Percentiles rank a stretch among this genome's conserved stretches.
Conservation (phyloP, 2,329 filamentous ascomycete genomes). For the Phyllachora maydis region DNA sequence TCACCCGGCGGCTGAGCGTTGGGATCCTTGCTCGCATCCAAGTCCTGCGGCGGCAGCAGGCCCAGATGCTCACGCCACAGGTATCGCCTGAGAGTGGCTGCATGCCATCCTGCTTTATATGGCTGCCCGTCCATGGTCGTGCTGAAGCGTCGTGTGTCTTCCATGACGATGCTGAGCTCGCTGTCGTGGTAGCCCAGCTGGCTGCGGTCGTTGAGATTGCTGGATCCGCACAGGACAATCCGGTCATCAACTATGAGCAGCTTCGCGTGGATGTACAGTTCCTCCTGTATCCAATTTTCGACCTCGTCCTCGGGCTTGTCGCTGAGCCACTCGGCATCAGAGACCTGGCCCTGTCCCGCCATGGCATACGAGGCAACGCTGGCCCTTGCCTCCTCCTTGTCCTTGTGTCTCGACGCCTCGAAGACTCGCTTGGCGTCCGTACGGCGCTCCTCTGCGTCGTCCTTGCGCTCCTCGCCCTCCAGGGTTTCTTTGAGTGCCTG, state of each 20-base stretch:
- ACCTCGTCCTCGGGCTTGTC: constrained; percentile 57
- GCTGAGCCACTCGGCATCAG: constrained; percentile 58
- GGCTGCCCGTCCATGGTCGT: constrained; percentile 62
- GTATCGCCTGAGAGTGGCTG: constrained; percentile 58
- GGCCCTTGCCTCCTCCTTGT: constrained; percentile 13
- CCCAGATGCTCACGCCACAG: constrained; percentile 87
- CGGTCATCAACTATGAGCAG: constrained; percentile 76
- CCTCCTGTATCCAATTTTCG: constrained; percentile 81
- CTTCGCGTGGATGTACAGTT: constrained; percentile 89
- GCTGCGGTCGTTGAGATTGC: constrained; percentile 81
- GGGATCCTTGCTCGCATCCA: constrained; percentile 43
- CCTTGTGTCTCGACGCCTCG: constrained; percentile 21
- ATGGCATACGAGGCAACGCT: constrained; percentile 66
- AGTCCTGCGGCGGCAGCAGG: constrained; percentile 51
- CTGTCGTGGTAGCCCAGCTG: constrained; percentile 81
- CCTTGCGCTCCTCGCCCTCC: constrained; percentile 13
- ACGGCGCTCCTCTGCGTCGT: constrained; percentile 16
- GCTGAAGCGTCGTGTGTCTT: constrained; percentile 52
- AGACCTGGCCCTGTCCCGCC: constrained; percentile 39
- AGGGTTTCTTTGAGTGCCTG: constrained; percentile 10
- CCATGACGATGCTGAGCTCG: constrained; percentile 76
- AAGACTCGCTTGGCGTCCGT: constrained; percentile 29
- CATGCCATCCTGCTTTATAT: constrained; percentile 64
- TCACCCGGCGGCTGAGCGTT: constrained; percentile 55
- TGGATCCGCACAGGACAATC: constrained; percentile 66